phyloP scores from a whole-genome alignment of 139 green algal species.

The Eudorina sp. region DNA sequence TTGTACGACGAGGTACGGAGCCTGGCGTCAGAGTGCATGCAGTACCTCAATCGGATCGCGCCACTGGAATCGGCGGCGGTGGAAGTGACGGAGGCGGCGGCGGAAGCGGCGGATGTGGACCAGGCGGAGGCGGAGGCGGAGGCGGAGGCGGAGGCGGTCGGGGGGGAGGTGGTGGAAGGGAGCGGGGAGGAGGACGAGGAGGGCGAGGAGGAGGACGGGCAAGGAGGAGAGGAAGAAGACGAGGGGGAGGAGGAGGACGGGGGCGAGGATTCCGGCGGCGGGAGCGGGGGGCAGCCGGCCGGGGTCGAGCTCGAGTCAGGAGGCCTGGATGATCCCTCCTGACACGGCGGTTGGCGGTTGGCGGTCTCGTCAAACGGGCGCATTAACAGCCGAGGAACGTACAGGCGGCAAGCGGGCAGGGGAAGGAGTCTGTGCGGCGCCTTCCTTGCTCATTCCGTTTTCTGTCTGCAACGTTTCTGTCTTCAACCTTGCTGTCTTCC shows the following conservation, averaged over 20 bases:
- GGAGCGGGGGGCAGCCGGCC: too few species aligned
- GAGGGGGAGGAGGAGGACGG: neutral
- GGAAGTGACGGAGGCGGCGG: neutral
- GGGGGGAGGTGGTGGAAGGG: neutral
- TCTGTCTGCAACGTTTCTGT: too few species aligned
- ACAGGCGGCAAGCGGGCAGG: too few species aligned
- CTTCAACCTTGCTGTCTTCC: too few species aligned
- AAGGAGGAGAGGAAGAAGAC: neutral
- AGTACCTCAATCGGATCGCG: neutral
- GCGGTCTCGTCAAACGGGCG: too few species aligned
- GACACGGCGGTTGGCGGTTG: too few species aligned
- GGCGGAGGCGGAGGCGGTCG: neutral
- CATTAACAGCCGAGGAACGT: too few species aligned
- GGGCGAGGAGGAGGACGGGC: neutral
- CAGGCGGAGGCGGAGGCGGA: neutral
- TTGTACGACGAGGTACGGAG: slow-evolving; percentile 27
- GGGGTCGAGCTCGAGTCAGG: too few species aligned
- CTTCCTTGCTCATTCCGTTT: too few species aligned
- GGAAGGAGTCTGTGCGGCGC: too few species aligned
- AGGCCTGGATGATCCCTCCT: neutral
- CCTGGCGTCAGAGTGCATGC: slow-evolving; percentile 27
- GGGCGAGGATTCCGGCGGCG: too few species aligned
- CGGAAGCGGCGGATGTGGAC: neutral
- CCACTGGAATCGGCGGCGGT: neutral
- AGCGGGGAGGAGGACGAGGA: neutral